These are phyloP conservation scores for Backusella circina DNA, from an alignment of 192 early-diverging fungal species.

Conservation along the genomic window DNA sequence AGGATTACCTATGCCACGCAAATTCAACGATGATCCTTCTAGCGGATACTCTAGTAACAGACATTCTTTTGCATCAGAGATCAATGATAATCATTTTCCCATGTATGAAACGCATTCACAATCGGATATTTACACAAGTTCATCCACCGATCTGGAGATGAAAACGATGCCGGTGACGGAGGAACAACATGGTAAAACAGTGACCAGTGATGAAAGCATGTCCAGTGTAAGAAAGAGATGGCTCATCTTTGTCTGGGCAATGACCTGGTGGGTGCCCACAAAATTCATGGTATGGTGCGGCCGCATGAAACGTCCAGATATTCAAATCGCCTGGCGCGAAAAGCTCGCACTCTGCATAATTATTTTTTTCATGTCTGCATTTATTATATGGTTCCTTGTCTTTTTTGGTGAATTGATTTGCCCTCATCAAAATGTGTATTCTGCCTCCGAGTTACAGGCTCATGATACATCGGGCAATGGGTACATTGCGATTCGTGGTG, in stretches of 20 bases:
- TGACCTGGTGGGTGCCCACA: conserved; percentile 83
- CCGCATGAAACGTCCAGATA: conserved; percentile 72
- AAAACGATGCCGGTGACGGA: conserved; percentile 27
- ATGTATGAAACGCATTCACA: conserved; percentile 19
- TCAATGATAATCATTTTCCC: not conserved
- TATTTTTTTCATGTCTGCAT: conserved; percentile 73
- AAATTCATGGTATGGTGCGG: conserved; percentile 65
- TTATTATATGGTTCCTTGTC: conserved; percentile 86
- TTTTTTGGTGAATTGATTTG: conserved; percentile 74
- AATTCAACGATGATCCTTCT: conserved; percentile 3
- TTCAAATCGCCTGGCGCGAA: conserved; percentile 95
- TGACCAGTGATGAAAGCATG: not conserved
- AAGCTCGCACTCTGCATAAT: conserved; percentile 92
- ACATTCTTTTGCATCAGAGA: conserved; percentile 30
- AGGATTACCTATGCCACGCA: conserved; percentile 13
- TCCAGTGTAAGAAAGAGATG: conserved; percentile 69
- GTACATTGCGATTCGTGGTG: conserved; percentile 72
- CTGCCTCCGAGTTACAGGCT: conserved; percentile 48
- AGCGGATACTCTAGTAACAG: conserved; percentile 19
- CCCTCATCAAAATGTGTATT: conserved; percentile 72
- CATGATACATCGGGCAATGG: conserved; percentile 47
- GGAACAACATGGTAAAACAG: conserved; percentile 31
- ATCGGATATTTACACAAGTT: conserved; percentile 13
- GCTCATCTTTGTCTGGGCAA: conserved; percentile 75
- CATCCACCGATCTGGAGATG: not conserved